These are phyloP conservation scores for Saccharomyces mikatae DNA, from an alignment of 805 yeast genomes.

Conservation along the genomic window DNA sequence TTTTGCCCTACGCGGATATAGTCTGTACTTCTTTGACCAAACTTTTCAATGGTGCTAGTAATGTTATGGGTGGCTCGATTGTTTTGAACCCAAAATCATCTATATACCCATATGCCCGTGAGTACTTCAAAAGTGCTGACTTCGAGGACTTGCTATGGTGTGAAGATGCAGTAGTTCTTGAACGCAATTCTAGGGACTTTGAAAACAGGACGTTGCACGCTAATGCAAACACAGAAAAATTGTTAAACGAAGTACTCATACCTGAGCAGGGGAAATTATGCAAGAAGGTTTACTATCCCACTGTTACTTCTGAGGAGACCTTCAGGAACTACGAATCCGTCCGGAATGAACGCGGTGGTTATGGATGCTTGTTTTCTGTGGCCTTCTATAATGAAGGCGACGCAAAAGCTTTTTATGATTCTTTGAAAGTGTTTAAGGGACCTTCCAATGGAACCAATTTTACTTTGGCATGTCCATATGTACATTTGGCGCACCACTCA, in stretches of 20 bases:
- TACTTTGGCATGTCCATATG: constrained; percentile 77
- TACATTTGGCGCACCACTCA: constrained; percentile 71
- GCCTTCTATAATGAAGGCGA: constrained; percentile 5
- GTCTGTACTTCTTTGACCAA: constrained; percentile 87
- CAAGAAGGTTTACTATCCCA: constrained; percentile 7
- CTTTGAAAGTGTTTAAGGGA: constrained; percentile 42
- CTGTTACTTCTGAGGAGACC: constrained; percentile 9
- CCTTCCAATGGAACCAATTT: constrained; percentile 86
- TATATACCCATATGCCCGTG: constrained; percentile 41
- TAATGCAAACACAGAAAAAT: constrained; percentile 40
- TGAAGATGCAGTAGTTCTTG: constrained; percentile 85
- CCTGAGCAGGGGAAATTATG: constrained; percentile 6
- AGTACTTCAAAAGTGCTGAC: constrained; percentile 35
- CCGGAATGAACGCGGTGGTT: constrained; percentile 7
- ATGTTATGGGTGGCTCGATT: constrained; percentile 86
- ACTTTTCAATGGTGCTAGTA: constrained; percentile 86
- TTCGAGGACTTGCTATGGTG: constrained; percentile 74
- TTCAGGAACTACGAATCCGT: constrained; percentile 5
- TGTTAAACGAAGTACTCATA: constrained; percentile 4
- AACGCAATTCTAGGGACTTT: constrained; percentile 83
- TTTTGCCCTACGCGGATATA: constrained; percentile 66
- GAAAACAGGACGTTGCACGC: constrained; percentile 44
- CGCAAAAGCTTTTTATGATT: constrained; percentile 7
- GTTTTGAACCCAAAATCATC: constrained; percentile 57
- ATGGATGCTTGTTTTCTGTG: constrained; percentile 9